Evolutionary conservation across 2,329 filamentous ascomycete species (phyloP), one percentile per base, ranked within the genome.

Genomic region (Monilinia polystroma): DNA sequence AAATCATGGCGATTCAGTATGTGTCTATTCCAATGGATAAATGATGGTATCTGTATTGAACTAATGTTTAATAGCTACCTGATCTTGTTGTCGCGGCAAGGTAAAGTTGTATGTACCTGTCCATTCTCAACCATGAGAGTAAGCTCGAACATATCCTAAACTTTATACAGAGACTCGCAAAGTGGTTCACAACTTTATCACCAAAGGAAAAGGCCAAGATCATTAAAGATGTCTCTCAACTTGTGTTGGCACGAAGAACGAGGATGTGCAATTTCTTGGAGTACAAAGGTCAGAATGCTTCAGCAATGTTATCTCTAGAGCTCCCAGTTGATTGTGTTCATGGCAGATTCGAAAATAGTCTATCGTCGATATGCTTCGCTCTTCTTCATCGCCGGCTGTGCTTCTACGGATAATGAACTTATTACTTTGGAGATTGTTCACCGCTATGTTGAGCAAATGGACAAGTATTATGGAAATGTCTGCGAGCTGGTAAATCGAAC

Each of bases 251-350:
- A 70, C 88, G 95, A 73, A 88, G 95, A 76, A 98, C 95, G 68
- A 92, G 95, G 79, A 99, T 99, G 95, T 99, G 95, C 87, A 99
- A 99, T 81, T 99, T 99, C 80, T 87, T 99, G 69, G 95, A 99
- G 79, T 99, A 99, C 81, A 99, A 99, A 88, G 94, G 94, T 96
- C 73, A 59, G 78, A 23, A 10, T 62, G 29, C 38, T 64, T 41
- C 29, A 14, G 32, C 18, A 32, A 43, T 35, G 10, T 29, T 12
- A 52, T 20, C 55, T 29, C 51, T 26, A 26, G 60, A 20, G 12
- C 32, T 20, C 47, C 26, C 63, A 58, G 58, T 71, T 75, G 63
- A 74, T 18, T 47, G 45, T 56, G 49, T 66, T 70, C 73, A 66
- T 51, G 63, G 67, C 72, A 97, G 95, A 99, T 81, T 96, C 91